Percentiles rank a stretch among this genome's conserved stretches.
phyloP scores from a whole-genome alignment of 2,329 filamentous ascomycete species.

The Mollisiaceae sp. region DNA sequence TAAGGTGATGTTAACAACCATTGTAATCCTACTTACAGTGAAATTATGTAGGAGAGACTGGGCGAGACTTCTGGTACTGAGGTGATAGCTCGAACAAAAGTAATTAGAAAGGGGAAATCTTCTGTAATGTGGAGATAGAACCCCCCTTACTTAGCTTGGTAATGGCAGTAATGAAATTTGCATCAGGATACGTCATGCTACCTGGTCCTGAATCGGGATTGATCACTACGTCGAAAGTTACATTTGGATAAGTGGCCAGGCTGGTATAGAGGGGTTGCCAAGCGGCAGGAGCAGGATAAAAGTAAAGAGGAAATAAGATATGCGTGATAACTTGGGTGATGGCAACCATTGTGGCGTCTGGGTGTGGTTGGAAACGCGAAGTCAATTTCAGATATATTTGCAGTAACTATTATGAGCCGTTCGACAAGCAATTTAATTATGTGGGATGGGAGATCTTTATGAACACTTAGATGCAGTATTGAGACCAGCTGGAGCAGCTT shows the following conservation, averaged over 20 bases:
- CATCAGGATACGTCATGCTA: conserved; percentile 39
- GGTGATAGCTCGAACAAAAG: no score
- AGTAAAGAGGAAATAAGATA: conserved; percentile 36
- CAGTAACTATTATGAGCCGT: no score
- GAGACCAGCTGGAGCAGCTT: not conserved
- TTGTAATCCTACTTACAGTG: not conserved
- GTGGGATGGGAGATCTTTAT: not conserved
- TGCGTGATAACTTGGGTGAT: not conserved
- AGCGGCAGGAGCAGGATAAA: conserved; percentile 29
- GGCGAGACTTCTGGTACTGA: no score
- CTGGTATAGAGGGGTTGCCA: conserved; percentile 35
- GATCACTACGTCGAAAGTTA: conserved; percentile 36
- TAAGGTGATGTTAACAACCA: not conserved
- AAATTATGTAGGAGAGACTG: not conserved
- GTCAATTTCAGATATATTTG: no score
- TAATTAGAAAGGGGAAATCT: no score
- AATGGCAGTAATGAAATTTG: conserved; percentile 42
- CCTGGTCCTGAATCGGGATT: conserved; percentile 43
- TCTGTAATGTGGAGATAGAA: not conserved
- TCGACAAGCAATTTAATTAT: not conserved
- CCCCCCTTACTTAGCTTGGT: conserved; percentile 39
- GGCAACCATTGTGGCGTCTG: not conserved
- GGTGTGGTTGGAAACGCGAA: not conserved
- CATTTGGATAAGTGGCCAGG: conserved; percentile 29
- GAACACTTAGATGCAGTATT: not conserved